phyloP scores from a whole-genome alignment of 1,284 basidiomycete genomes.

The Naganishia sp. region DNA sequence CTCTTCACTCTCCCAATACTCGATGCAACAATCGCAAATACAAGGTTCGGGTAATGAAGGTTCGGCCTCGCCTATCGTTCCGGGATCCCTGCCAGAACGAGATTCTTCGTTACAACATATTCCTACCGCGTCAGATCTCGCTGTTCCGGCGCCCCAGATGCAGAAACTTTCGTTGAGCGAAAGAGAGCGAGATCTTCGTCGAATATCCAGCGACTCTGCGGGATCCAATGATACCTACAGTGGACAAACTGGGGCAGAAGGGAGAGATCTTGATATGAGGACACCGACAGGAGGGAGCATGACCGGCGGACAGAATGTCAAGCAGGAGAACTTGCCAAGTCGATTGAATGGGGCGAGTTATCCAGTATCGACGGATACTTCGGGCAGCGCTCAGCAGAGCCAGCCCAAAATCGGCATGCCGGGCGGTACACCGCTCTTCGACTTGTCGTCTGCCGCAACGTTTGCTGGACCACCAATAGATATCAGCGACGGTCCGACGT shows the following conservation, averaged over 20 bases:
- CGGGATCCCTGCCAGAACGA: conserved; percentile 15
- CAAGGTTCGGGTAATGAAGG: background rate
- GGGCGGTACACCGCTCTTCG: conserved; percentile 21
- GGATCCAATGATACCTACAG: conserved; percentile 17
- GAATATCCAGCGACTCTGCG: conserved; percentile 16
- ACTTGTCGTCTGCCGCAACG: conserved; percentile 10
- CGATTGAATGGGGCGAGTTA: background rate
- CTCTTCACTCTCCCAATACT: conserved; percentile 20
- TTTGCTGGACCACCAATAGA: conserved; percentile 10
- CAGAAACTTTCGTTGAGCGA: conserved; percentile 14
- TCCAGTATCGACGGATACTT: background rate
- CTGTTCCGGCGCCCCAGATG: background rate
- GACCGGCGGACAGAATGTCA: conserved; percentile 7
- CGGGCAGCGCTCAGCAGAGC: background rate
- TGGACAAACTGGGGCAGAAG: background rate
- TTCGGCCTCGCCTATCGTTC: background rate
- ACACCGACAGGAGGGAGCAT: background rate
- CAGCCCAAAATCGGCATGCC: conserved; percentile 18
- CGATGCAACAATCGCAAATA: background rate
- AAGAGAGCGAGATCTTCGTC: conserved; percentile 11
- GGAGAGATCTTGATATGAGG: background rate
- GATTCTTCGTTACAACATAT: conserved; percentile 14
- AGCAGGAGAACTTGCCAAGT: conserved; percentile 12
- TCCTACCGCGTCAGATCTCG: background rate
- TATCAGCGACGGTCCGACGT: conserved; percentile 9